Conservation (phyloP, 768 basidiomycete species). For the Artomyces pyxidatus region DNA sequence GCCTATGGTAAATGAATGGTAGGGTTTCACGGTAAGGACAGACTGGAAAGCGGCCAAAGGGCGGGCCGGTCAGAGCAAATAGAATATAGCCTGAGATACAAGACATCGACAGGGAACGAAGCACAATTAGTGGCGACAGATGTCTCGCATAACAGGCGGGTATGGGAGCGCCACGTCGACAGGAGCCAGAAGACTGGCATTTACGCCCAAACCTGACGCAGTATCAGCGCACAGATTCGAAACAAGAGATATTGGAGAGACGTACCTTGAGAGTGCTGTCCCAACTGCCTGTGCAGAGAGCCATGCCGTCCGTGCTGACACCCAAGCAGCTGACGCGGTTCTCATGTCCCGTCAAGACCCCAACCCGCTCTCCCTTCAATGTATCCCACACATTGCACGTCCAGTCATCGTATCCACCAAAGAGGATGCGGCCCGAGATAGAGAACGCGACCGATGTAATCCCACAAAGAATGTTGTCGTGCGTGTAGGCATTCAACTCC, state of each 20-base stretch:
- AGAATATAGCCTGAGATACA: conserved; percentile 46
- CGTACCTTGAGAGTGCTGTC: conserved; percentile 92
- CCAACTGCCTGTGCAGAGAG: conserved; percentile 97
- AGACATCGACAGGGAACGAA: conserved; percentile 33
- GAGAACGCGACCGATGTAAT: conserved; percentile 99
- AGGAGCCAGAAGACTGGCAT: background rate
- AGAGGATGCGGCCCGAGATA: conserved; percentile 92
- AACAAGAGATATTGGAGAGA: conserved; percentile 10
- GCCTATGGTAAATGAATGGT: conserved; percentile 21
- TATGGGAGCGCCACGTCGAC: background rate
- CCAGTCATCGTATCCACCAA: conserved; percentile 99
- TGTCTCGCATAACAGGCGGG: background rate
- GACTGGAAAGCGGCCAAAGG: conserved; percentile 47
- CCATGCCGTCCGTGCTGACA: conserved; percentile 95
- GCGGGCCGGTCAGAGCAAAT: conserved; percentile 24
- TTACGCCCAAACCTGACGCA: conserved; percentile 76
- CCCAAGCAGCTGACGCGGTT: conserved; percentile 96
- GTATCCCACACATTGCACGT: conserved; percentile 99
- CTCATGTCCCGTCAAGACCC: conserved; percentile 95
- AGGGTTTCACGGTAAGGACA: conserved; percentile 44
- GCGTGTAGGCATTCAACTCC: conserved; percentile 93
- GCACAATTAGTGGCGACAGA: too few species aligned
- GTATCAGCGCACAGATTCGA: conserved; percentile 4
- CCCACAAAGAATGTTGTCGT: conserved; percentile 98
- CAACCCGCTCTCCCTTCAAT: conserved; percentile 95